These are phyloP conservation scores for Neoascochyta sp. DNA, from an alignment of 2,329 filamentous ascomycete genomes.

Conservation along the genomic window DNA sequence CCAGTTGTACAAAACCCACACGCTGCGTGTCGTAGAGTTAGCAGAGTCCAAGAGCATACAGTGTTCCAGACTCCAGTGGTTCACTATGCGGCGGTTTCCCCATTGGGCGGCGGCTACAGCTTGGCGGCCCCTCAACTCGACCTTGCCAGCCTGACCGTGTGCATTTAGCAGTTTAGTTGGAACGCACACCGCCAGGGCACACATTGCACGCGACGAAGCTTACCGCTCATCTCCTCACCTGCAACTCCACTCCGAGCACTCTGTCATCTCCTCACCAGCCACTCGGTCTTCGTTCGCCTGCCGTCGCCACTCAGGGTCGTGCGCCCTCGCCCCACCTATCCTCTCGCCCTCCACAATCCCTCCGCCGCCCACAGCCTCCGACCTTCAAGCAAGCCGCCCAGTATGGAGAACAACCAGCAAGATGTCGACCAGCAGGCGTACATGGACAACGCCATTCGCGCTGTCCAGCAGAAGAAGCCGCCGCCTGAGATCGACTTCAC, in stretches of 20 bases:
- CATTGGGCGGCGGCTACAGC: slow-evolving; percentile 6
- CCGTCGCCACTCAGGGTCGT: slow-evolving; percentile 27
- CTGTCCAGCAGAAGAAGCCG: slow-evolving; percentile 91
- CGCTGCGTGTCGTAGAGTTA: no score
- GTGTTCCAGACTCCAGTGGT: neutral
- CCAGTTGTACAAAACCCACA: no score
- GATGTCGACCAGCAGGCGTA: slow-evolving; percentile 42
- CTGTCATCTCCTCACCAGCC: slow-evolving; percentile 7
- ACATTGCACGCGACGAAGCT: slow-evolving; percentile 32
- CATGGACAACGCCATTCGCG: slow-evolving; percentile 84
- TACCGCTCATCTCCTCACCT: slow-evolving; percentile 6
- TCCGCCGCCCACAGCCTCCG: slow-evolving; percentile 21
- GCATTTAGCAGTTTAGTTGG: slow-evolving; percentile 23
- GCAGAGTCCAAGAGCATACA: neutral
- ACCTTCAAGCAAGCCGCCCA: slow-evolving; percentile 20
- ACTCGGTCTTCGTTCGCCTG: slow-evolving; percentile 27
- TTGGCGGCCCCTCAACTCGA: slow-evolving; percentile 13
- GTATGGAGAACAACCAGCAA: slow-evolving; percentile 36
- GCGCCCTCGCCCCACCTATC: slow-evolving; percentile 31
- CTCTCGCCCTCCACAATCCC: slow-evolving; percentile 23
- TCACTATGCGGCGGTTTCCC: neutral
- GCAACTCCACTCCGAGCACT: slow-evolving; percentile 3
- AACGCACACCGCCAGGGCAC: slow-evolving; percentile 17
- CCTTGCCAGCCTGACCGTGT: slow-evolving; percentile 8
- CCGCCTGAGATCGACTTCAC: slow-evolving; percentile 98